A percentile compares a stretch with the other conserved stretches of the same genome.
These are phyloP conservation scores for Castanea sativa DNA, from an alignment of 306 rosid species.

Conservation along the genomic window DNA sequence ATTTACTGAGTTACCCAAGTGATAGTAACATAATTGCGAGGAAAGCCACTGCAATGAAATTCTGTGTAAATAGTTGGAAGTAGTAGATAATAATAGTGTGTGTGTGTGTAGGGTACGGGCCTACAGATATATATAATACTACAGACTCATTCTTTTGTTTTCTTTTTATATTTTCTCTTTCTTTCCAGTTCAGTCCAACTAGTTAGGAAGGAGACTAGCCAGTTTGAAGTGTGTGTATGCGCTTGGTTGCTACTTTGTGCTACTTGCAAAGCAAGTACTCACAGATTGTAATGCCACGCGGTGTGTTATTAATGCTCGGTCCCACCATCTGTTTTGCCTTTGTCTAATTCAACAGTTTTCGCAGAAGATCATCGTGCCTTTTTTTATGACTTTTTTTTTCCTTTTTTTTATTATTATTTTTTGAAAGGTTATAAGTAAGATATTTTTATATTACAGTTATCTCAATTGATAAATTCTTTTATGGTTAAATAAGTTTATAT, in stretches of 20 bases:
- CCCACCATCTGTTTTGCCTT: constrained; percentile 61
- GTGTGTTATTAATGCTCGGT: constrained; percentile 39
- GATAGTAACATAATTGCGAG: neutral
- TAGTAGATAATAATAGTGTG: neutral
- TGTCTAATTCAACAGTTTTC: constrained; percentile 48
- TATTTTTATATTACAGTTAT: no score
- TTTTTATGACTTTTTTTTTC: neutral
- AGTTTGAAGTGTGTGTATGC: neutral
- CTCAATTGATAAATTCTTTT: no score
- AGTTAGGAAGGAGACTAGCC: constrained; percentile 1
- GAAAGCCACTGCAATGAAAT: constrained; percentile 14
- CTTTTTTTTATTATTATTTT: neutral
- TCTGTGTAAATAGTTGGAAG: neutral
- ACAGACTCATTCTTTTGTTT: no score
- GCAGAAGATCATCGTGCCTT: constrained; percentile 39
- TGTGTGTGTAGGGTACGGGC: neutral
- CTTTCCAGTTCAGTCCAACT: neutral
- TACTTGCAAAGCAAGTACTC: no score
- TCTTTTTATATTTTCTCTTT: no score
- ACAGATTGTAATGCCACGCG: constrained; percentile 6
- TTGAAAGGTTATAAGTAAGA: no score
- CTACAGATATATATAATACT: neutral
- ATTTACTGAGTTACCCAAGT: constrained; percentile 33
- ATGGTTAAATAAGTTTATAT: no score
- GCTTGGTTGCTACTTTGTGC: no score